These are phyloP conservation scores for Irpex rosettiformis DNA, from an alignment of 1,284 basidiomycete genomes.

Conservation along the genomic window DNA sequence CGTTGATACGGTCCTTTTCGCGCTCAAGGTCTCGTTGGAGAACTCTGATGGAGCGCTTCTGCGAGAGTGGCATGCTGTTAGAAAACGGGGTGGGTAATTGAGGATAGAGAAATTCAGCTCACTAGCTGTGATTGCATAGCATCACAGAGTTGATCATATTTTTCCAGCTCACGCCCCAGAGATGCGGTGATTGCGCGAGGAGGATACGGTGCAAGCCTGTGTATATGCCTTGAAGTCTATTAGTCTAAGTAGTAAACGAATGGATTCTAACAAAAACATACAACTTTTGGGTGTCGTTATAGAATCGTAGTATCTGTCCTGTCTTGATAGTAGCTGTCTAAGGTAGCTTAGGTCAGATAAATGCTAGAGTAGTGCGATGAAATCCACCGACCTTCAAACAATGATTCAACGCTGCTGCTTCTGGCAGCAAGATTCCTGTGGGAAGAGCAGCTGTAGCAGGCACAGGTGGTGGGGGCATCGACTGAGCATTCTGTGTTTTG, in stretches of 20 bases:
- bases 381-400: conserved; percentile 49
- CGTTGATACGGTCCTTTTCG: conserved; percentile 56
- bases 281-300: conserved; percentile 61
- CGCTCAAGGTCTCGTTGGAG: conserved; percentile 62
- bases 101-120: conserved; percentile 24
- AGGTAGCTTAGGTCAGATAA: not conserved
- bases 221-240: too few species aligned
- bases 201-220: conserved; percentile 56
- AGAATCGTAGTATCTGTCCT: conserved; percentile 66
- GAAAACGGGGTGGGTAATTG: not conserved
- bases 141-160: conserved; percentile 75
- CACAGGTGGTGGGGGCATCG: conserved; percentile 40
- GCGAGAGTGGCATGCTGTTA: not conserved
- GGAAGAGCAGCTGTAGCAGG: conserved; percentile 62
- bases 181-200: conserved; percentile 59
- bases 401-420: conserved; percentile 51
- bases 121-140: conserved; percentile 68
- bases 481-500: conserved; percentile 18
- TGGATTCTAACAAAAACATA: too few species aligned
- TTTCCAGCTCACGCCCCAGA: conserved; percentile 68
- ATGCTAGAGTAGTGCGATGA: not conserved
- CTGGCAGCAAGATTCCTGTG: conserved; percentile 54
- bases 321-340: conserved; percentile 68
- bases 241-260: too few species aligned
- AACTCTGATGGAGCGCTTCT: conserved; percentile 68